Percentiles rank a stretch among this genome's conserved stretches.
phyloP scores from a whole-genome alignment of 306 rosid species.

The Betula pendula region DNA sequence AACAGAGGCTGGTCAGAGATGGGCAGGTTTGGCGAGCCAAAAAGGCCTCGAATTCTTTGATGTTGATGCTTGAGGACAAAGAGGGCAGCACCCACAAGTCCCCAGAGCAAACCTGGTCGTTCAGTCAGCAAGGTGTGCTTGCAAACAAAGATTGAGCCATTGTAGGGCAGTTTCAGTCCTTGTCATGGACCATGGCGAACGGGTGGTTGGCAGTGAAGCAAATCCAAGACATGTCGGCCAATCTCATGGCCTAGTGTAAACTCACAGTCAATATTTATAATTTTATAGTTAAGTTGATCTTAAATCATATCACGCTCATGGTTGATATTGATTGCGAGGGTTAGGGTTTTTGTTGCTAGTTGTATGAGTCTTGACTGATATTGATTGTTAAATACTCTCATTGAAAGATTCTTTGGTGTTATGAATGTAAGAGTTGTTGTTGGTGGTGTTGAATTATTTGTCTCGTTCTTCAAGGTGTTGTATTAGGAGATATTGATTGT shows the following conservation, averaged over 20 bases:
- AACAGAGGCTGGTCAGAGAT: conserved; percentile 63
- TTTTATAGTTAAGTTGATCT: no score
- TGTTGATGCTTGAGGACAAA: conserved; percentile 65
- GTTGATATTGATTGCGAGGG: no score
- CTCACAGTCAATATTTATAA: no score
- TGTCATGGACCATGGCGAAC: conserved; percentile 66
- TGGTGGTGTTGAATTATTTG: no score
- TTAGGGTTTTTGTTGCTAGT: no score
- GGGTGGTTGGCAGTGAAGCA: conserved; percentile 90
- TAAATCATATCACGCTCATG: no score
- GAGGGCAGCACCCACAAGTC: conserved; percentile 47
- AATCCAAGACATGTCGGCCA: conserved; percentile 69
- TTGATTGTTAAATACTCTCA: no score
- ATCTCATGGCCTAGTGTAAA: conserved; percentile 41
- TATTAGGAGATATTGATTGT: no score
- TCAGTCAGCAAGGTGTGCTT: conserved; percentile 50
- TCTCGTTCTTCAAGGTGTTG: no score
- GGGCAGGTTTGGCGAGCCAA: conserved; percentile 86
- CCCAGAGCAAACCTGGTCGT: conserved; percentile 75
- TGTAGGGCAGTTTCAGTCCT: conserved; percentile 40
- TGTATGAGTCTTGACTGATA: no score
- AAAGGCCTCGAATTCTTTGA: conserved; percentile 57
- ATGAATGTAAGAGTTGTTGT: no score
- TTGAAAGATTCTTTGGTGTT: no score
- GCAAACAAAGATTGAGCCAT: conserved; percentile 36